Evolutionary conservation across 345 rosid species (phyloP).

Genomic region (Moringa oleifera): DNA sequence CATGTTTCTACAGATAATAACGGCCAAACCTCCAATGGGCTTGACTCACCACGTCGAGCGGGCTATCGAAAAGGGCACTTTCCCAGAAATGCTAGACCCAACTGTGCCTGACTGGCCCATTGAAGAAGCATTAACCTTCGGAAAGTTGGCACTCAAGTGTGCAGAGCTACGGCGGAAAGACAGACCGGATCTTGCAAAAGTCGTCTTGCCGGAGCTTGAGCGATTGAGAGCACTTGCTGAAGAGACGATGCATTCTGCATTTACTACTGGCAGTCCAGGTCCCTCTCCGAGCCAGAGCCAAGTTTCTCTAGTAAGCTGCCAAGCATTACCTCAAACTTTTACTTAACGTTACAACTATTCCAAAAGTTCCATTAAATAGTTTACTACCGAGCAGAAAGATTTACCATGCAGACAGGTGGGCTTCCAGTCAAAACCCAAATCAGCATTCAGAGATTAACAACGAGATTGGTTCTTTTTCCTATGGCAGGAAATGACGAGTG

Average conservation of each 20-base stretch:
- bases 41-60: constrained; percentile 60
- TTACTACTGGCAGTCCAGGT: constrained; percentile 22
- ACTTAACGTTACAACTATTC: background rate
- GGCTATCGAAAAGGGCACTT: constrained; percentile 55
- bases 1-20: constrained; percentile 65
- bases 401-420: background rate
- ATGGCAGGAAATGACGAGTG: background rate
- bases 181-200: constrained; percentile 73
- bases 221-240: constrained; percentile 60
- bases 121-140: constrained; percentile 61
- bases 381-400: background rate
- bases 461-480: background rate
- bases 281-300: constrained; percentile 26
- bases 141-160: constrained; percentile 58
- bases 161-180: constrained; percentile 76
- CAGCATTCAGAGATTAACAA: background rate
- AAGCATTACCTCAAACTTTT: background rate
- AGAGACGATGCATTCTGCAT: constrained; percentile 26
- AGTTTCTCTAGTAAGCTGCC: constrained; percentile 31
- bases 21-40: constrained; percentile 78
- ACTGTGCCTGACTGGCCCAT: constrained; percentile 68
- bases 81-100: constrained; percentile 59
- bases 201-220: constrained; percentile 62
- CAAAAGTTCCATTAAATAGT: too few species aligned
- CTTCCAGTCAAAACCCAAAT: too few species aligned